Evolutionary conservation across 2,329 filamentous ascomycete species (phyloP).

Genomic region (Knufia fluminis): DNA sequence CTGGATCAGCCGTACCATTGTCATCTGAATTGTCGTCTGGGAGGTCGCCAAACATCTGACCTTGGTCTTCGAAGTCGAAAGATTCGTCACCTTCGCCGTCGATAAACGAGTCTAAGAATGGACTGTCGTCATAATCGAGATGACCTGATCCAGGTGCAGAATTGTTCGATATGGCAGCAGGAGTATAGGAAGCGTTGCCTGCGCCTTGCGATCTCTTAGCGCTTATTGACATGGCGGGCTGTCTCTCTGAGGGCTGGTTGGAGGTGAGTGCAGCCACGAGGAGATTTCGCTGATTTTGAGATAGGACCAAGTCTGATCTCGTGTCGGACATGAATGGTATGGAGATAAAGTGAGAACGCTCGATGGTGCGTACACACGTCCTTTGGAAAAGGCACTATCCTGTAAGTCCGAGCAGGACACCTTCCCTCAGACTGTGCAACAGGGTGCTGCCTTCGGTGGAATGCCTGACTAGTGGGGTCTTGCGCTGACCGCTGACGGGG

Average conservation of each 20-base stretch:
- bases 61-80: slow-evolving; percentile 64
- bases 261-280: slow-evolving; percentile 68
- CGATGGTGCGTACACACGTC: not conserved
- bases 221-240: not conserved
- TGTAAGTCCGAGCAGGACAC: not conserved
- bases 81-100: slow-evolving; percentile 62
- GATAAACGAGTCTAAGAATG: slow-evolving; percentile 73
- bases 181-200: not conserved
- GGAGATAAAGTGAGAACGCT: not conserved
- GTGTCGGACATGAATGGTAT: slow-evolving; percentile 30
- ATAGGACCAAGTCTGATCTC: slow-evolving; percentile 52
- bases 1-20: slow-evolving; percentile 4
- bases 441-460: not conserved
- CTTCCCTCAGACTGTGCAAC: too few relatives aligned
- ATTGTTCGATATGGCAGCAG: not conserved
- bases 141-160: slow-evolving; percentile 37
- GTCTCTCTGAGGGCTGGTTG: slow-evolving; percentile 39
- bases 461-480: not conserved
- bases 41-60: slow-evolving; percentile 66
- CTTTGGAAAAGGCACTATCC: not conserved
- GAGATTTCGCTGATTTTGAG: slow-evolving; percentile 66
- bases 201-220: not conserved
- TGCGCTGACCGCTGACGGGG: not conserved
- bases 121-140: slow-evolving; percentile 59
- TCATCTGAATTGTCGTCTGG: slow-evolving; percentile 42